Percentiles rank a stretch among this genome's conserved stretches.
Conservation (phyloP, 2,329 filamentous ascomycete species). For the Ophiostoma novo-ulmi region DNA sequence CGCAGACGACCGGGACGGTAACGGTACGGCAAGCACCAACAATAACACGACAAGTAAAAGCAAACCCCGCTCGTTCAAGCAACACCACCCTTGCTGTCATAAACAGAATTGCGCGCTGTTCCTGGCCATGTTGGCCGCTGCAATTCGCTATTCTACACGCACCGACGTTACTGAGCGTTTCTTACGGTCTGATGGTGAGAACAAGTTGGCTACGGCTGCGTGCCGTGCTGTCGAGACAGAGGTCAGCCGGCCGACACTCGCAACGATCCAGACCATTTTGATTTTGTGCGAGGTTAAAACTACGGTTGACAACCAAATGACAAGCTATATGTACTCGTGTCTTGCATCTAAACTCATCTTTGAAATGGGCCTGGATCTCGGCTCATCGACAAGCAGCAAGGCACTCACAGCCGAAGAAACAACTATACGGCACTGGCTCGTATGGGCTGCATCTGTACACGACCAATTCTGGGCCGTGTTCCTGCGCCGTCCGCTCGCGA, state of each 20-base stretch:
- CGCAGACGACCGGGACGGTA: background rate
- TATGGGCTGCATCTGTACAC: conserved; percentile 25
- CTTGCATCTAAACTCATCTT: conserved; percentile 23
- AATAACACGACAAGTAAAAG: background rate
- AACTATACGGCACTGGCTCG: conserved; percentile 24
- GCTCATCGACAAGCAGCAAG: conserved; percentile 15
- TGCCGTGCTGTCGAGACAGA: conserved; percentile 20
- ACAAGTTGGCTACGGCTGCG: conserved; percentile 17
- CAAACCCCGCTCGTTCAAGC: background rate
- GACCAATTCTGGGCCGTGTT: conserved; percentile 24
- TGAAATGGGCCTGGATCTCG: conserved; percentile 22
- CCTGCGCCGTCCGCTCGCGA: conserved; percentile 20
- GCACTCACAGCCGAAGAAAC: conserved; percentile 19
- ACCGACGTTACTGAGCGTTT: conserved; percentile 18
- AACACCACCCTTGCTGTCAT: conserved; percentile 17
- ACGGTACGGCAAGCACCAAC: background rate
- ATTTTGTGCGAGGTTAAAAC: conserved; percentile 24
- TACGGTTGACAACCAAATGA: conserved; percentile 22
- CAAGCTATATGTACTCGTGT: conserved; percentile 25
- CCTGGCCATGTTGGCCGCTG: conserved; percentile 23
- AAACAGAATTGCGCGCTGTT: conserved; percentile 20
- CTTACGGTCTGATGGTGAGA: conserved; percentile 15
- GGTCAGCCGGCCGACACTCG: conserved; percentile 17
- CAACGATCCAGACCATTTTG: conserved; percentile 23
- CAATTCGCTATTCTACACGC: conserved; percentile 21